Conservation (phyloP, 805 yeast genomes). For the Metschnikowia rubicola region DNA sequence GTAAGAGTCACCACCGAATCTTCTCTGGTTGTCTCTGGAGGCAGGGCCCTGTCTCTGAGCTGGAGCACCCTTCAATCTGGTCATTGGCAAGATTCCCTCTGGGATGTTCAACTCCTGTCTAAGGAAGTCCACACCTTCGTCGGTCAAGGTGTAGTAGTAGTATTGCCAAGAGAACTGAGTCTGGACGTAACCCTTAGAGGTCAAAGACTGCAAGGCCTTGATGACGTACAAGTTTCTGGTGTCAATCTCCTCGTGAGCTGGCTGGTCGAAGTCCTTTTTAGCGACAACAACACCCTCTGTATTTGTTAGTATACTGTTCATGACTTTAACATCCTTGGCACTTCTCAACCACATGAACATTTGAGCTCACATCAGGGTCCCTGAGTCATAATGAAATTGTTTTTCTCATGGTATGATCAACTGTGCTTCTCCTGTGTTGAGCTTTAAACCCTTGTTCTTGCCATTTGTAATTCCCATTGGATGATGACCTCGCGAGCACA, state of each 20-base stretch:
- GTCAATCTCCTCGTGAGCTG: constrained; percentile 97
- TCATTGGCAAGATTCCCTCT: constrained; percentile 96
- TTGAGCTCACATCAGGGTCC: no score
- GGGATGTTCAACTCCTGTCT: constrained; percentile 98
- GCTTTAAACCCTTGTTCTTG: no score
- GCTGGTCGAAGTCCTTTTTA: constrained; percentile 96
- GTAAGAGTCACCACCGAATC: constrained; percentile 43
- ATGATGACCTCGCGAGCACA: no score
- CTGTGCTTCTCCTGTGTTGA: no score
- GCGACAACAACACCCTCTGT: constrained; percentile 99
- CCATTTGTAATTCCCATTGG: no score
- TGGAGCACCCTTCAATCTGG: constrained; percentile 93
- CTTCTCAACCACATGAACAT: no score
- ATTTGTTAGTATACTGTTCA: constrained; percentile 22
- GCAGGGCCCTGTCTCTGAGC: constrained; percentile 63
- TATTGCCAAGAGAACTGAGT: constrained; percentile 99
- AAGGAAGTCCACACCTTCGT: constrained; percentile 98
- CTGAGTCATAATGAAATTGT: no score
- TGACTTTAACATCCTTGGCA: no score
- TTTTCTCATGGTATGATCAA: no score
- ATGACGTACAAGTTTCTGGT: constrained; percentile 96
- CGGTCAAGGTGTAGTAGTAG: constrained; percentile 99
- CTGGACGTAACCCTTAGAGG: constrained; percentile 98
- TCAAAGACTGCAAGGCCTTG: constrained; percentile 99
- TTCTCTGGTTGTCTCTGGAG: constrained; percentile 44